A percentile compares a stretch with the other conserved stretches of the same genome.
Evolutionary conservation across 768 basidiomycete species (phyloP).

Genomic region (Auricularia sp.): DNA sequence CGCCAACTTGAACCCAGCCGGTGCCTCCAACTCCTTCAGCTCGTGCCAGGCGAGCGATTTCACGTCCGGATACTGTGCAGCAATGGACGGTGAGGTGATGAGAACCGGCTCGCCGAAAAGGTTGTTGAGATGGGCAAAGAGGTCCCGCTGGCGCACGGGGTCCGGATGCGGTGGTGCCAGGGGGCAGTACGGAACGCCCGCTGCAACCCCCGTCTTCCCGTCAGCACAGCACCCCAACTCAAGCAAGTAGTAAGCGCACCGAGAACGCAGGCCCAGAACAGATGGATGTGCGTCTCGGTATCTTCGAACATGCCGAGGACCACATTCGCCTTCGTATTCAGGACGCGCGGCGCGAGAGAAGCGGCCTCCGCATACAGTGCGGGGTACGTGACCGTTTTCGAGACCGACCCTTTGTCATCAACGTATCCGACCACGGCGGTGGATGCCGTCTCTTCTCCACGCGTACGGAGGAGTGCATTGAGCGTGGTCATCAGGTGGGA

Average conservation of each 20-base stretch:
- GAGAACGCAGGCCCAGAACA: conserved; percentile 27
- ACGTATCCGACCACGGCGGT: conserved; percentile 6
- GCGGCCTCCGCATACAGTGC: conserved; percentile 8
- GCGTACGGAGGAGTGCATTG: not conserved
- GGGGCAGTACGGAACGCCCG: conserved; percentile 24
- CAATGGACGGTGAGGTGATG: conserved; percentile 6
- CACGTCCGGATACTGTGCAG: conserved; percentile 1
- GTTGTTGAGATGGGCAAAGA: conserved; percentile 21
- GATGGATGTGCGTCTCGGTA: conserved; percentile 21
- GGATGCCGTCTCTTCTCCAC: not conserved
- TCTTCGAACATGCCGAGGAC: conserved; percentile 21
- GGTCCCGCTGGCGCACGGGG: conserved; percentile 16
- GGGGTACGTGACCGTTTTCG: conserved; percentile 9
- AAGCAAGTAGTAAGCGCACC: conserved; percentile 5
- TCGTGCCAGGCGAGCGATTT: conserved; percentile 2
- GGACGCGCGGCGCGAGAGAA: conserved; percentile 18
- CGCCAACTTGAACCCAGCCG: conserved; percentile 3
- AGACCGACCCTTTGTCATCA: conserved; percentile 3
- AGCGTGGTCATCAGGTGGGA: not conserved
- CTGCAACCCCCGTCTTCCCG: conserved; percentile 5
- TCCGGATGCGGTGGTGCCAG: conserved; percentile 24
- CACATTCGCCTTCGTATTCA: conserved; percentile 13
- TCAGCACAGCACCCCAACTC: not conserved
- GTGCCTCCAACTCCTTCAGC: not conserved
- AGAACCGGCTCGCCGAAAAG: conserved; percentile 19